Base-by-base conservation (phyloP, 495 filamentous ascomycete genomes). In the Glutinoglossum americanum region DNA sequence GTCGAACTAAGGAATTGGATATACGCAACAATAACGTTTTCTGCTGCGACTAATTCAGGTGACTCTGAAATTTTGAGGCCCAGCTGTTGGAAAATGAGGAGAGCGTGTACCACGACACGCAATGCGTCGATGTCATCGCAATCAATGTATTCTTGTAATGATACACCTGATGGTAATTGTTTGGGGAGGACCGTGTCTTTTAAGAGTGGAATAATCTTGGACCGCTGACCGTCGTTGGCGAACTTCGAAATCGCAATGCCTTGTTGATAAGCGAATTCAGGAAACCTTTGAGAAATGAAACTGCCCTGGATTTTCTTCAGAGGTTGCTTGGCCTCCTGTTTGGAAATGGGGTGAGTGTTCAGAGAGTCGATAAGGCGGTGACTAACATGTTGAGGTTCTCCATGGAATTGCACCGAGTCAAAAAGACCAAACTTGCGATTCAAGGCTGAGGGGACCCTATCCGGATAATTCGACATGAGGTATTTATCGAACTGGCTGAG, bases 11-110 rank as follows among this genome's bases (percentile, higher is more conserved):
- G 74, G 58, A 83, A 82, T 60, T 85, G 79, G 58, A 94, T 81
- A 64, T 97, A 96, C 17, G 78, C 81, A 0, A 85, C 75, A 59
- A 92, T 75, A n/a, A 84, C 71, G 62, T 80, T 79, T 61, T 89
- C 82, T 56, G 75, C 67, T 39, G 45, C 8, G 67, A 70, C 45
- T 67, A 66, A 56, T 59, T 70, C 68, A 61, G 62, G 62, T 27
- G 63, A 61, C 21, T 65, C 61, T 3, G 62, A 62, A 56, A 73
- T 62, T 26, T 68, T 63, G 19, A 70, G 49, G 9, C 70, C 71
- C 3, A 77, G 59, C 25, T 68, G 64, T 60, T 73, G 67, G 28
- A 70, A 68, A 0, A 77, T 63, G 10, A 80, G 63, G 26, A 74
- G 69, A 19, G 84, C 71, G 64, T 88, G 84, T 8, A 78, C 73